These are phyloP conservation scores for Russula compacta DNA, from an alignment of 768 basidiomycete genomes.

Conservation along the genomic window DNA sequence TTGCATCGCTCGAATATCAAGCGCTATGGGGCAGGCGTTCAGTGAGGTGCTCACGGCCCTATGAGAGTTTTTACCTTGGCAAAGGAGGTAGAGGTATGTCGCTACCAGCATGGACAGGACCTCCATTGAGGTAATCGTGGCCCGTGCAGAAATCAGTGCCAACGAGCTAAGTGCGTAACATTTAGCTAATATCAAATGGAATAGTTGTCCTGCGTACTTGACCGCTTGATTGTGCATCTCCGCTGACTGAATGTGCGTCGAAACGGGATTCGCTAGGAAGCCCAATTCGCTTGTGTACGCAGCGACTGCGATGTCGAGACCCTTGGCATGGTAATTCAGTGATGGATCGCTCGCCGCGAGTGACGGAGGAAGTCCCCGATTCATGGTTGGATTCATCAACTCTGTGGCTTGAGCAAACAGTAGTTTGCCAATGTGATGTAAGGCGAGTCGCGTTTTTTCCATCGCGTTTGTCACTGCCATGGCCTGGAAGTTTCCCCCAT, in stretches of 20 bases:
- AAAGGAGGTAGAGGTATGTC: conserved; percentile 66
- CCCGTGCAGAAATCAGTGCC: conserved; percentile 74
- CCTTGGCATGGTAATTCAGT: conserved; percentile 75
- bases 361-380: conserved; percentile 74
- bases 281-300: conserved; percentile 80
- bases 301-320: conserved; percentile 75
- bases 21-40: conserved; percentile 29
- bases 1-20: conserved; percentile 74
- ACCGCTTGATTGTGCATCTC: conserved; percentile 92
- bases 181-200: conserved; percentile 1
- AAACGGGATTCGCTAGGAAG: conserved; percentile 83
- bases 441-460: conserved; percentile 73
- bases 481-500: conserved; percentile 91
- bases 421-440: conserved; percentile 44
- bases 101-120: conserved; percentile 66
- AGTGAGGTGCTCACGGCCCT: neutral
- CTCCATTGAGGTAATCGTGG: conserved; percentile 69
- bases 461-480: conserved; percentile 79
- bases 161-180: conserved; percentile 46
- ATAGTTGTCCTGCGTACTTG: conserved; percentile 45
- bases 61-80: conserved; percentile 38
- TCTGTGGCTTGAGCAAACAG: conserved; percentile 52
- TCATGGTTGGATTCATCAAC: conserved; percentile 72
- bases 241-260: conserved; percentile 75
- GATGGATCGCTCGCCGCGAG: conserved; percentile 74